phyloP scores from a whole-genome alignment of 169 alveolate species.

The Plasmodium gaboni region DNA sequence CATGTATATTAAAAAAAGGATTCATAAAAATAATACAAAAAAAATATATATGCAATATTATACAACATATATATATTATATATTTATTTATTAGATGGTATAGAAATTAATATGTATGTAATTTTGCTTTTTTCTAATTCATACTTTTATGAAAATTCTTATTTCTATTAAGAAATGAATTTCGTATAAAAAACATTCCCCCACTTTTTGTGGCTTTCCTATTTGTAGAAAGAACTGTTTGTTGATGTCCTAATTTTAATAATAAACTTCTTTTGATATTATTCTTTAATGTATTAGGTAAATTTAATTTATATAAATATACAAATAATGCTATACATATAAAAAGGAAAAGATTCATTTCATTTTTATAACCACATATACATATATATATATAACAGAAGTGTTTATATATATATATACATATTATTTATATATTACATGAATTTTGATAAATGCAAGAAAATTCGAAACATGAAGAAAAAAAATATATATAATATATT shows the following conservation, averaged over 20 bases:
- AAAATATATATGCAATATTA: background rate
- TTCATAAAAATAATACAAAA: background rate
- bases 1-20: background rate
- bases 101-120: background rate
- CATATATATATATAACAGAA: constrained; percentile 15
- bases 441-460: too few species aligned
- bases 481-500: too few species aligned
- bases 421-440: too few species aligned
- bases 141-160: constrained; percentile 18
- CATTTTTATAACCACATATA: constrained; percentile 18
- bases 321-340: constrained; percentile 26
- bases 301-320: constrained; percentile 17
- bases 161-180: constrained; percentile 10
- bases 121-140: constrained; percentile 12
- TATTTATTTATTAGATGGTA: too few species aligned
- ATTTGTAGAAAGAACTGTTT: constrained; percentile 7
- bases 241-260: background rate
- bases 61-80: constrained; percentile 2
- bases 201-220: constrained; percentile 1
- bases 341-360: constrained; percentile 55
- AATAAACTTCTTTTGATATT: constrained; percentile 2
- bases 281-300: constrained; percentile 10
- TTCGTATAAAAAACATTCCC: constrained; percentile 56
- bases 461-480: too few species aligned
- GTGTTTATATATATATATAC: background rate